Evolutionary conservation across 2,329 filamentous ascomycete genomes (phyloP), one percentile per base, ranked within the genome.

Genomic region (Ophiostoma sp.): DNA sequence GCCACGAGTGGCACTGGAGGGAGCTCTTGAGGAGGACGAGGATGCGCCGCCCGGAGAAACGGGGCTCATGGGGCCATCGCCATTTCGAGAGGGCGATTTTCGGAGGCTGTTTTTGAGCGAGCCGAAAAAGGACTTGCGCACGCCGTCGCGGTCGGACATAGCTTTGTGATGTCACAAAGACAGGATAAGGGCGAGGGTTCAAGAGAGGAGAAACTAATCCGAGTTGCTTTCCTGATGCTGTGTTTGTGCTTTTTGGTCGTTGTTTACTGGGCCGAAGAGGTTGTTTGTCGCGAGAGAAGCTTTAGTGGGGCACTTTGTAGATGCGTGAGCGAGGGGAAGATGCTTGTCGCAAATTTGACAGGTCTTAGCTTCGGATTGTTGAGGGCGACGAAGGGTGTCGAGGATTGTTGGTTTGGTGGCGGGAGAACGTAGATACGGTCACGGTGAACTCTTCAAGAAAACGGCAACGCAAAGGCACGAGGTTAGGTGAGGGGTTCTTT

Each of bases 101-200:
- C 42, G 15, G 8, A 74, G 39, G 12, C 39, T 59, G 36, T 19
- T 63, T 39, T 73, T 73, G 9, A 76, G 19, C 0, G 75, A 75
- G 39, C 59, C 72, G 5, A 76, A 39, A 5, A 75, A n/a, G 0
- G 69, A 74, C 33, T 36, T 69, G 63, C 70, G 73, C 1, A 50
- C 25, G 48, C 55, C 57, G 25, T 66, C 52, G 64, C 64, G 39
- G 45, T 45, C 25, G 59, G 63, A 36, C 66, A 69, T 42, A 25
- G 11, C 39, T 28, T 31, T 48, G 50, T 28, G 52, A 17, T 31
- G 39, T 55, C 25, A 39, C 36, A 6, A 55, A 55, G 36, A 48
- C 33, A 7, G 15, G 5, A 25, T 22, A 42, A 33, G 1, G 42
- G 15, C 7, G 9, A 22, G 17, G 31, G n/a, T 33, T 31, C 6